Percentiles rank a stretch among this genome's conserved stretches.
Evolutionary conservation across 2,329 filamentous ascomycete genomes (phyloP).

Genomic region (Dactylellina leptospora): DNA sequence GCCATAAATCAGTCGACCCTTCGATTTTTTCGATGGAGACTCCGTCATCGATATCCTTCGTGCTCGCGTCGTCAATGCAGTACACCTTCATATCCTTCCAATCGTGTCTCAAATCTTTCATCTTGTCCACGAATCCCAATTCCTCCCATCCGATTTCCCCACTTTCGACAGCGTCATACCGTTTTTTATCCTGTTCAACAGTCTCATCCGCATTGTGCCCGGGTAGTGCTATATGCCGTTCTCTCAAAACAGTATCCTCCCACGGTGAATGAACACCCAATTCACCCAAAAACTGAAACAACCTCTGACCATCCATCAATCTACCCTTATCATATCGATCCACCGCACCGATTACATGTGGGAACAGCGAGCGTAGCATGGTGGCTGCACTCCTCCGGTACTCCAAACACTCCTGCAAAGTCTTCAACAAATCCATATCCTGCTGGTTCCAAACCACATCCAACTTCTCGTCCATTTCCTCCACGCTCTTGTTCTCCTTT

Average conservation of each 20-base stretch:
- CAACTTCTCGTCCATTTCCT: slow-evolving; percentile 44
- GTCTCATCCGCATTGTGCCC: slow-evolving; percentile 50
- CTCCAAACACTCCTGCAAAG: slow-evolving; percentile 74
- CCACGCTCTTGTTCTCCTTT: slow-evolving; percentile 56
- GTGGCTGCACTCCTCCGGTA: slow-evolving; percentile 67
- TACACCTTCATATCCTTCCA: slow-evolving; percentile 71
- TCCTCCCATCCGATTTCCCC: slow-evolving; percentile 57
- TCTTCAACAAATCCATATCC: slow-evolving; percentile 70
- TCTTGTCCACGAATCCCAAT: slow-evolving; percentile 62
- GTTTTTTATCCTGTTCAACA: slow-evolving; percentile 16
- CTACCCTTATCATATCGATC: slow-evolving; percentile 68
- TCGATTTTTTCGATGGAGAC: slow-evolving; percentile 73
- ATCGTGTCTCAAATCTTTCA: slow-evolving; percentile 67
- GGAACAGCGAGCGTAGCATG: slow-evolving; percentile 70
- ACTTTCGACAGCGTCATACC: slow-evolving; percentile 43
- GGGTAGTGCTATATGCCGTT: slow-evolving; percentile 64
- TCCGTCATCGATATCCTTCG: slow-evolving; percentile 80
- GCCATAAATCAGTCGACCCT: slow-evolving; percentile 70
- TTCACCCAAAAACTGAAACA: slow-evolving; percentile 77
- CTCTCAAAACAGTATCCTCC: slow-evolving; percentile 73
- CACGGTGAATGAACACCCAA: slow-evolving; percentile 75
- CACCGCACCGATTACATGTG: slow-evolving; percentile 70
- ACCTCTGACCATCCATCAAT: slow-evolving; percentile 63
- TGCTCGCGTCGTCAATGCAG: slow-evolving; percentile 74
- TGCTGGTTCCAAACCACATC: slow-evolving; percentile 62